These are phyloP conservation scores for Pestalotiopsis sp. DNA, from an alignment of 2,329 filamentous ascomycete species.

Conservation along the genomic window DNA sequence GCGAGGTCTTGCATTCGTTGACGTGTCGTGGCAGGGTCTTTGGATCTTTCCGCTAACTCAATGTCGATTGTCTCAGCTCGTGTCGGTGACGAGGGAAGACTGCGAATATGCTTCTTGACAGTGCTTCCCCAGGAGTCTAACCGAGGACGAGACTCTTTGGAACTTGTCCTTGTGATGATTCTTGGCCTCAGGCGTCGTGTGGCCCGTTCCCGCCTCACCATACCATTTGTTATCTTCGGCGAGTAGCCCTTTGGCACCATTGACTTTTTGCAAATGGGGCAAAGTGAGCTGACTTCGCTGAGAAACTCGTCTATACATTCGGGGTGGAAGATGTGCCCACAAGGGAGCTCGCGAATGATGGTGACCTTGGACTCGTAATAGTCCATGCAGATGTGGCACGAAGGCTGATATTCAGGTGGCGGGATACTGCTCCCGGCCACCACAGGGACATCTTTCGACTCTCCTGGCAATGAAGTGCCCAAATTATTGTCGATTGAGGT, in stretches of 20 bases:
- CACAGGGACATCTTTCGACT: constrained; percentile 24
- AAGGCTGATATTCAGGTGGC: constrained; percentile 70
- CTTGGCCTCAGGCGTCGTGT: constrained; percentile 63
- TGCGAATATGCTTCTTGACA: constrained; percentile 22
- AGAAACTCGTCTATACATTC: constrained; percentile 90
- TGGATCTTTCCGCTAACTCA: constrained; percentile 23
- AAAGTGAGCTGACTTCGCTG: constrained; percentile 77
- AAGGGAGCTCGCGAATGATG: constrained; percentile 82
- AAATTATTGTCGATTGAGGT: constrained; percentile 40
- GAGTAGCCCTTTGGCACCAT: constrained; percentile 72
- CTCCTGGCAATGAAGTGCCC: constrained; percentile 29
- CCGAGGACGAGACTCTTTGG: not conserved
- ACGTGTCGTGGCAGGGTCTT: constrained; percentile 17
- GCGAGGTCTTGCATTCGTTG: constrained; percentile 31
- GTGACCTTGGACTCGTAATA: constrained; percentile 72
- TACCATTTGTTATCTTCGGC: constrained; percentile 76
- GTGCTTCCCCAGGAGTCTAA: constrained; percentile 30
- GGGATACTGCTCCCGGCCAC: constrained; percentile 14
- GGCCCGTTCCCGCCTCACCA: constrained; percentile 81
- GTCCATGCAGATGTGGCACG: constrained; percentile 88
- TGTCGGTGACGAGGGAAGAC: constrained; percentile 19
- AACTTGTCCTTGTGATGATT: constrained; percentile 27
- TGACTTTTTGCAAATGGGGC: constrained; percentile 86
- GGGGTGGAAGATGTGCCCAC: constrained; percentile 90
- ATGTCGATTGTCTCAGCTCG: constrained; percentile 19